Percentiles rank a stretch among this genome's conserved stretches.
Evolutionary conservation across 768 basidiomycete species (phyloP).

Genomic region (Tulasnella sp.): DNA sequence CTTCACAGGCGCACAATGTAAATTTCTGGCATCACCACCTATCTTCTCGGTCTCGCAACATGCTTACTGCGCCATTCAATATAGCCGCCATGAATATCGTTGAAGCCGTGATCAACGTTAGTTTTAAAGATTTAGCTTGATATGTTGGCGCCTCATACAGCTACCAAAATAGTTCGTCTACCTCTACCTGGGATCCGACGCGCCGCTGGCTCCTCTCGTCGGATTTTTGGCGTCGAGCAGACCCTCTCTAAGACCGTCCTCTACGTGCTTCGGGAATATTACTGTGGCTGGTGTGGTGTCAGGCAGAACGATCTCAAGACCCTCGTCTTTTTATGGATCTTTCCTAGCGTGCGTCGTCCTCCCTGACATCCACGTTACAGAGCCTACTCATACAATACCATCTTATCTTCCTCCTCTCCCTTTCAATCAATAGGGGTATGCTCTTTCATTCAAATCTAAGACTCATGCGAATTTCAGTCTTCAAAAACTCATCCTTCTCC

Average conservation of each 20-base stretch:
- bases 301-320: slow-evolving; percentile 57
- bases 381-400: no score
- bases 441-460: no score
- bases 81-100: slow-evolving; percentile 71
- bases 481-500: no score
- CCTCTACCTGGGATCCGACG: slow-evolving; percentile 52
- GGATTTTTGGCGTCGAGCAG: slow-evolving; percentile 62
- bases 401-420: no score
- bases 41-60: neutral
- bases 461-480: no score
- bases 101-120: slow-evolving; percentile 57
- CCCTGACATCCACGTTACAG: slow-evolving; percentile 10
- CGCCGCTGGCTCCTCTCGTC: slow-evolving; percentile 58
- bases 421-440: no score
- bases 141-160: no score
- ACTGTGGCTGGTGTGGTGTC: slow-evolving; percentile 56
- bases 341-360: slow-evolving; percentile 57
- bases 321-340: slow-evolving; percentile 52
- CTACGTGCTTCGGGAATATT: slow-evolving; percentile 76
- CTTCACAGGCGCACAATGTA: slow-evolving; percentile 80
- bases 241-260: slow-evolving; percentile 77
- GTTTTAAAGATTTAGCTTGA: no score
- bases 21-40: slow-evolving; percentile 21
- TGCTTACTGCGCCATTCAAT: slow-evolving; percentile 2
- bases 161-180: slow-evolving; percentile 53